These are phyloP conservation scores for Colletotrichum sp. DNA, from an alignment of 2,329 filamentous ascomycete genomes.

Conservation along the genomic window DNA sequence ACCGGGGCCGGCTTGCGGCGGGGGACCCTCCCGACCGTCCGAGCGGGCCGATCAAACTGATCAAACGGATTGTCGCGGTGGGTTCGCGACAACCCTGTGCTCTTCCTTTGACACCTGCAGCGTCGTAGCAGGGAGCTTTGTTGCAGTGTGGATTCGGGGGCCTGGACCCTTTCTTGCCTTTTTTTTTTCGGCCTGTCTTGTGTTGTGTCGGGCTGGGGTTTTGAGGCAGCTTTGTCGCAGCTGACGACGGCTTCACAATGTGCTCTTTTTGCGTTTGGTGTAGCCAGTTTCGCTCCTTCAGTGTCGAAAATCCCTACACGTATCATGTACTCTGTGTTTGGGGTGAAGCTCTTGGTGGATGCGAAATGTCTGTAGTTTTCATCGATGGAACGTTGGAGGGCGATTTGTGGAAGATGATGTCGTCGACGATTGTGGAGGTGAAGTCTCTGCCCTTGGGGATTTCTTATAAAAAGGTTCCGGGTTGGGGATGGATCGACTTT, in stretches of 20 bases:
- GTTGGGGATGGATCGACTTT: background rate
- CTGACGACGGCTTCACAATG: background rate
- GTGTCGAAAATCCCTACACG: too few species aligned
- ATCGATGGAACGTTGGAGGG: background rate
- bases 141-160: background rate
- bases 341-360: too few species aligned
- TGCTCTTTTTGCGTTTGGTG: background rate
- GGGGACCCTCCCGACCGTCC: background rate
- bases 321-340: too few species aligned
- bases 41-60: conserved; percentile 4
- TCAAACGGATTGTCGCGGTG: background rate
- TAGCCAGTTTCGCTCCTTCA: too few species aligned
- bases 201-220: background rate
- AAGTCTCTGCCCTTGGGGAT: background rate
- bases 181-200: background rate
- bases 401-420: too few species aligned
- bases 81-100: background rate
- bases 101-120: background rate
- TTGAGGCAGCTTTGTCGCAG: background rate
- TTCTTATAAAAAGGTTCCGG: background rate
- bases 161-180: background rate
- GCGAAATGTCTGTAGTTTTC: background rate
- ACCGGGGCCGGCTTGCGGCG: background rate
- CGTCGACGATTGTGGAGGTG: background rate
- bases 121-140: background rate